phyloP scores from a whole-genome alignment of 345 rosid genomes.

The Pistacia vera region DNA sequence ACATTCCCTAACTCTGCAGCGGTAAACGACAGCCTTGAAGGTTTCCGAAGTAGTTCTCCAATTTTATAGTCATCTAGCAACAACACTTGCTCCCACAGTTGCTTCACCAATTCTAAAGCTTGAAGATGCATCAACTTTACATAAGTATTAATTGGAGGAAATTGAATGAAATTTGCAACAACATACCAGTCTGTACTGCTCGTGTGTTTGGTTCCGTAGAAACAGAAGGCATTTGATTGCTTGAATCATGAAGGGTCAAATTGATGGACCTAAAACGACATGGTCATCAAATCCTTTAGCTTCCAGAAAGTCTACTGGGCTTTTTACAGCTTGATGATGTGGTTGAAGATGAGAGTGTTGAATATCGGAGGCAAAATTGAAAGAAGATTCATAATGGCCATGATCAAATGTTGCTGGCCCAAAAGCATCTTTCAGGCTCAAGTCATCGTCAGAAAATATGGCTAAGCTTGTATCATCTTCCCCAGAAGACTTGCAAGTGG shows the following conservation, averaged over 20 bases:
- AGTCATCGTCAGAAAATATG: slow-evolving; percentile 8
- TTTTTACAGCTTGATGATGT: background rate
- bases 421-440: slow-evolving; percentile 17
- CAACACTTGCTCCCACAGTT: slow-evolving; percentile 32
- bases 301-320: background rate
- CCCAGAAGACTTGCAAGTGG: slow-evolving; percentile 10
- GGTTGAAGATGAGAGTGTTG: slow-evolving; percentile 5
- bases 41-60: slow-evolving; percentile 11
- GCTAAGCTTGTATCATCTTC: slow-evolving; percentile 14
- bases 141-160: too few species aligned
- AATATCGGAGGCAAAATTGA: background rate
- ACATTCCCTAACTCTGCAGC: slow-evolving; percentile 17
- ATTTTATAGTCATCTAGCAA: slow-evolving; percentile 27
- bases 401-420: background rate
- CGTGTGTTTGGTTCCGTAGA: background rate
- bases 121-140: slow-evolving; percentile 9
- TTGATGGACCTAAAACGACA: slow-evolving; percentile 7
- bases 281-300: background rate
- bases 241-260: slow-evolving; percentile 11
- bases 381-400: background rate
- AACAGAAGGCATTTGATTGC: background rate
- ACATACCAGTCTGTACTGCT: background rate
- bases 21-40: slow-evolving; percentile 25
- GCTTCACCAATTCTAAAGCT: slow-evolving; percentile 27
- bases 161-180: too few species aligned